A percentile compares a stretch with the other conserved stretches of the same genome.
Conservation (phyloP, 805 yeast species). For the Lipomyces kockii region DNA sequence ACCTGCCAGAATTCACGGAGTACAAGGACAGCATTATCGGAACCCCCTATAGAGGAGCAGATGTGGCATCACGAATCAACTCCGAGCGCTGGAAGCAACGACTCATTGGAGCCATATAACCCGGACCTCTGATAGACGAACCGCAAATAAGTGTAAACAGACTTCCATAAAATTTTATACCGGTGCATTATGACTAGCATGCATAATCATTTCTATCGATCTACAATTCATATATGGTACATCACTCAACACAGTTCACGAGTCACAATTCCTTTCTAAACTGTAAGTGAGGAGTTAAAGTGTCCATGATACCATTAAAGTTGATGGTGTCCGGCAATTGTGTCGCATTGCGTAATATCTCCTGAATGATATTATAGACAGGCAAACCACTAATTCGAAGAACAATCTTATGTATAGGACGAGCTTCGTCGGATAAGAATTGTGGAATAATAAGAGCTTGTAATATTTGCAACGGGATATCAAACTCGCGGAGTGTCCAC, state of each 20-base stretch:
- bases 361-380: constrained; percentile 39
- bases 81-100: constrained; percentile 20
- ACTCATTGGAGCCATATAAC: constrained; percentile 7
- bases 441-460: constrained; percentile 51
- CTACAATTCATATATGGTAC: neutral
- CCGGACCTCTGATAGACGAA: neutral
- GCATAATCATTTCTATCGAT: neutral
- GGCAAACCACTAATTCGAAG: constrained; percentile 42
- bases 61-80: constrained; percentile 4
- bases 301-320: constrained; percentile 21
- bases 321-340: constrained; percentile 26
- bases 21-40: constrained; percentile 13
- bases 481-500: constrained; percentile 45
- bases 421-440: constrained; percentile 54
- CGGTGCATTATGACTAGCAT: neutral
- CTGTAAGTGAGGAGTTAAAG: constrained; percentile 25
- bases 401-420: constrained; percentile 51
- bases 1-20: neutral
- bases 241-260: neutral
- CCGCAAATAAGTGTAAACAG: neutral
- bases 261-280: constrained; percentile 21
- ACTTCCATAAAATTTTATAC: neutral
- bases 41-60: constrained; percentile 9
- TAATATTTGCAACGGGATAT: constrained; percentile 48
- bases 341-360: constrained; percentile 30